Evolutionary conservation across 176 grass and related monocot genomes (phyloP).

Genomic region (Oryza longistaminata): DNA sequence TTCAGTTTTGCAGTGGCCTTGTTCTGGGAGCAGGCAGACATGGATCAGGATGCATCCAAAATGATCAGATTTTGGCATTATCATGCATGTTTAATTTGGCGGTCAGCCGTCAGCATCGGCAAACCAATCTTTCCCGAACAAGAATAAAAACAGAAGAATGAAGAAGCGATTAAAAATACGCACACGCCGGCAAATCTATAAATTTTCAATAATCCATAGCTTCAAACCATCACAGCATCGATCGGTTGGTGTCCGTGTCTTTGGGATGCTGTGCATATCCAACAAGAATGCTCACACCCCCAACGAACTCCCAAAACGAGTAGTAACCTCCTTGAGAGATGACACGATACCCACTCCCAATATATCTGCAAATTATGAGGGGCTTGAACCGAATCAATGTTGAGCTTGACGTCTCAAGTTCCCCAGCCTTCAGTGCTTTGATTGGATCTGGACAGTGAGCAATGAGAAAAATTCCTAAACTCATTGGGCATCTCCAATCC

Average conservation of each 20-base stretch:
- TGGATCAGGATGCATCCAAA: background rate
- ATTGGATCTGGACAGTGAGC: background rate
- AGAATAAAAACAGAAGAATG: background rate
- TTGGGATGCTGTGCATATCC: background rate
- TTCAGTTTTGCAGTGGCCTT: background rate
- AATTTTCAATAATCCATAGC: background rate
- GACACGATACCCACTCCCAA: background rate
- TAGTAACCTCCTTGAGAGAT: background rate
- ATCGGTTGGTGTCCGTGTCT: background rate
- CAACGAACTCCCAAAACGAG: background rate
- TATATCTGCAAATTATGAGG: background rate
- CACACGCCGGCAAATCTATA: background rate
- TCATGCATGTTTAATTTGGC: background rate
- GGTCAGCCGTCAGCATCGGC: background rate
- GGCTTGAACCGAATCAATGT: background rate
- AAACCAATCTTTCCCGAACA: background rate
- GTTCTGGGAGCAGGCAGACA: background rate
- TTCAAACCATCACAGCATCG: background rate
- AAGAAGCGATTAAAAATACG: background rate
- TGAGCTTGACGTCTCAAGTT: background rate
- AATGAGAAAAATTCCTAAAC: background rate
- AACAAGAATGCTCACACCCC: background rate
- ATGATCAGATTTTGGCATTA: constrained; percentile 10
- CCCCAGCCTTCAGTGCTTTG: background rate
- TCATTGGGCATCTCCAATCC: background rate